Evolutionary conservation across 208 protist genomes (phyloP), one percentile per base, ranked within the genome.

Genomic region (Strigomonas culicis): DNA sequence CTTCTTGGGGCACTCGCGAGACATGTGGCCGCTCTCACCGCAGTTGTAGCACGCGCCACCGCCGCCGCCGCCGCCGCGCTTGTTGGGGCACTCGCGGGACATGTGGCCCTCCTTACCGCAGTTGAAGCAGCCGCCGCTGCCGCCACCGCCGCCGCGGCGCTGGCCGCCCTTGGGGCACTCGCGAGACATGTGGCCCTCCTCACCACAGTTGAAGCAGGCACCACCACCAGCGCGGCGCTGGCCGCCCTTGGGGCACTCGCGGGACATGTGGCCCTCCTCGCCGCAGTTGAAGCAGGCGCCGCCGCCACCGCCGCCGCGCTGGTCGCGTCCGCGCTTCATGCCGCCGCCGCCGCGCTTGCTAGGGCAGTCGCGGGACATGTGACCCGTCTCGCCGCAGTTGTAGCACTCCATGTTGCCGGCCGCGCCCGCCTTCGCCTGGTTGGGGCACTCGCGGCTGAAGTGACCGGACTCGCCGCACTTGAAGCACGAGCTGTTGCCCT

Each of bases 391-490:
- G 19, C 83, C 82, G 72, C 87, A 93, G 60, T 79, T 79, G 80
- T 72, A 91, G 79, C 87, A 93, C 46, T 65, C 39, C 27, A 80
- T 79, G 50, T 67, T 76, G 30, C 74, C 77, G 41, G 68, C 77
- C 13, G 74, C 64, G 21, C 80, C 84, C 21, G 68, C 25, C 59
- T 79, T 78, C 30, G 77, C 72, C 55, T 51, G 47, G 66, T 91
- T 88, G 63, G 91, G 84, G 77, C 93, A 97, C 57, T 96, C 88
- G 66, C 94, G 88, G 75, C 74, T 89, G 61, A 86, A 70, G 77
- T 91, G 91, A 21, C 85, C 90, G 13, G 70, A 67, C 62, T 92
- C 72, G 44, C 82, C 82, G 71, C 86, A 92, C 53, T 75, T 58
- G 79, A 90, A 90, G 84, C 94, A 97, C 46, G 89, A 74, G 44